Base-by-base conservation (phyloP, 345 rosid genomes). In the Salix udensis region DNA sequence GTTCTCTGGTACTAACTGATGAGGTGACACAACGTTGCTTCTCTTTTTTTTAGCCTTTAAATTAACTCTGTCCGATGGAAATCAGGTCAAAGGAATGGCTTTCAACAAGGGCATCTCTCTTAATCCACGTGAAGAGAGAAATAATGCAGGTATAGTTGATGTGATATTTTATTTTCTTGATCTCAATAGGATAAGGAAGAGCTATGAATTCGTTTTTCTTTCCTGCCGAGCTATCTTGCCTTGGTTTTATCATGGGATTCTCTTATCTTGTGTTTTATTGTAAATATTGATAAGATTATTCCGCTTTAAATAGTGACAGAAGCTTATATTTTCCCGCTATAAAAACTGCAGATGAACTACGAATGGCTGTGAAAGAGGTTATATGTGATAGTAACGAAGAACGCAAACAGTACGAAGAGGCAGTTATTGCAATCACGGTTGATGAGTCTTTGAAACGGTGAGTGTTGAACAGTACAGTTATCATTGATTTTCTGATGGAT, bases 21-120 rank as follows among this genome's bases (percentile, higher is more conserved):
- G 50, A n/a, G 7, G 70, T 12, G 42, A 21, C 19, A 13, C 15
- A 13, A 16, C 31, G 9, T 36, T 18, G 7, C 67, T n/a, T 58
- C n/a, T 34, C n/a, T 36, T 5, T 24, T 34, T 8, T 61, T 34
- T 53, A 42, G 46, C 50, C 5, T 12, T 58, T 58, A 40, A 36
- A 44, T 65, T 72, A n/a, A 40, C 61, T 65, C 4, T 76, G 66
- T 39, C 53, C 65, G 21, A 42, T 80, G 60, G 0, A 76, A 74
- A 69, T 76, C 82, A 94, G 97, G 98, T 89, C 60, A 94, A 94
- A 89, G 98, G 98, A 53, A 94, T 92, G 98, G 95, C 97, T 76
- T 88, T 88, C 67, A 90, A 91, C 88, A 91, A 91, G 73, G 97
- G 96, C 55, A 37, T 90, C 69, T 30, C 84, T 72, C 86, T 92